phyloP scores from a whole-genome alignment of 768 basidiomycete genomes.

The Mycena galericulata region DNA sequence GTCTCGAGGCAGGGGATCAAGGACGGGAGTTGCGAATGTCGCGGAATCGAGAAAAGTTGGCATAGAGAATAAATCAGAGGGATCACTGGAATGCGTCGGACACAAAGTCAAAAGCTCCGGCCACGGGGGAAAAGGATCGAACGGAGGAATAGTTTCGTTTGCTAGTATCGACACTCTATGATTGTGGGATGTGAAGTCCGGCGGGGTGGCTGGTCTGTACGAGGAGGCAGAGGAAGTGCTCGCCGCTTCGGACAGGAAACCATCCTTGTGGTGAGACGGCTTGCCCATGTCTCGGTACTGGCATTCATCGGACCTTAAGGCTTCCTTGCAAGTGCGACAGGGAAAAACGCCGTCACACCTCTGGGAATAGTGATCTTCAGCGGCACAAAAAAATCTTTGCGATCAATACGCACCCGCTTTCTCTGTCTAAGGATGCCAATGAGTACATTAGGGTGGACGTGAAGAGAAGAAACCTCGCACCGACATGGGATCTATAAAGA shows the following conservation, averaged over 20 bases:
- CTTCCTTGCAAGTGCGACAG: constrained; percentile 26
- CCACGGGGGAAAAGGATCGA: constrained; percentile 7
- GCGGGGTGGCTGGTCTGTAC: constrained; percentile 15
- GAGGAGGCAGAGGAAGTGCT: constrained; percentile 20
- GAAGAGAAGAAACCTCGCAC: constrained; percentile 4
- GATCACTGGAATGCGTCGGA: neutral
- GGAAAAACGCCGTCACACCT: constrained; percentile 30
- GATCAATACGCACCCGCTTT: constrained; percentile 25
- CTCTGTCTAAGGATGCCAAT: constrained; percentile 21
- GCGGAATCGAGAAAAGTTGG: constrained; percentile 10
- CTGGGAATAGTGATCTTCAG: constrained; percentile 5
- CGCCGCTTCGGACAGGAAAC: constrained; percentile 9
- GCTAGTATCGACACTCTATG: neutral
- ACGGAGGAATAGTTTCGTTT: neutral
- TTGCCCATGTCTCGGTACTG: constrained; percentile 34
- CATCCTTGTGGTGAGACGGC: too few relatives aligned
- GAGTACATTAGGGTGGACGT: neutral
- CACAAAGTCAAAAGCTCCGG: neutral
- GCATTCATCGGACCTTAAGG: constrained; percentile 25
- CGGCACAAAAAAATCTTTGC: neutral
- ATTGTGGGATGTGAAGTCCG: neutral
- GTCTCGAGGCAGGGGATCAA: neutral
- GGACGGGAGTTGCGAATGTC: neutral
- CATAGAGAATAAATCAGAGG: neutral
- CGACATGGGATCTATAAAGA: constrained; percentile 23